phyloP scores from a whole-genome alignment of 768 basidiomycete genomes.

The Tephrocybe sp. region DNA sequence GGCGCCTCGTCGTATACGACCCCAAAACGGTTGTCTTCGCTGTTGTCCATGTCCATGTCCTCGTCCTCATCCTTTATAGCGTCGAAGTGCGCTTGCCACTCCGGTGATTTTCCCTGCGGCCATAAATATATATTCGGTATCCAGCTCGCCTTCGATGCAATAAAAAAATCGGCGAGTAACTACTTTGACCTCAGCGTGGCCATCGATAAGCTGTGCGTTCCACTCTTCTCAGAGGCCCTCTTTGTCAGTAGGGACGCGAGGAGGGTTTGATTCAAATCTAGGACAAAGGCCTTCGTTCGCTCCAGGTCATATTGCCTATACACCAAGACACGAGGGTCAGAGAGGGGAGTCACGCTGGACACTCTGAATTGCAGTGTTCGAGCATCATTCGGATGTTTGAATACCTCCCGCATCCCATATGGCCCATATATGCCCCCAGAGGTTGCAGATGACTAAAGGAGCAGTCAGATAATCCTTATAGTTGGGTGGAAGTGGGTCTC shows the following conservation, averaged over 20 bases:
- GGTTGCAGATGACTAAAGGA: constrained; percentile 6
- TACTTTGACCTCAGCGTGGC: not conserved
- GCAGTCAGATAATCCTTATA: too few species aligned
- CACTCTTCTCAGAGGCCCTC: not conserved
- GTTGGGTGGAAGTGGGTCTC: too few species aligned
- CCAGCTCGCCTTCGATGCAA: not conserved
- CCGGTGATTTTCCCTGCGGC: not conserved
- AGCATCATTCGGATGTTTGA: constrained; percentile 2
- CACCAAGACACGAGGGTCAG: not conserved
- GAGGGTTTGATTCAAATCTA: constrained; percentile 6
- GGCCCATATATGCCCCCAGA: constrained; percentile 1
- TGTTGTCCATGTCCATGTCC: not conserved
- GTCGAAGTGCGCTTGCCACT: constrained; percentile 5
- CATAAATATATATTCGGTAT: constrained; percentile 7
- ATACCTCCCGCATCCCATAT: constrained; percentile 2
- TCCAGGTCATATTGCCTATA: not conserved
- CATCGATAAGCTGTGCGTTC: not conserved
- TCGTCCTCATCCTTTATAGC: not conserved
- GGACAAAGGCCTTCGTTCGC: not conserved
- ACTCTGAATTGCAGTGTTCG: too few species aligned
- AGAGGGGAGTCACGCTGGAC: too few species aligned
- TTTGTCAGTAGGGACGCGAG: constrained; percentile 1
- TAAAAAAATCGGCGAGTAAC: constrained; percentile 1
- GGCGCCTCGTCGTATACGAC: constrained; percentile 7
- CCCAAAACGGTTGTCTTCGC: too few species aligned